These are phyloP conservation scores for Solanum bulbocastanum DNA, from an alignment of 257 asterid genomes.

Conservation along the genomic window DNA sequence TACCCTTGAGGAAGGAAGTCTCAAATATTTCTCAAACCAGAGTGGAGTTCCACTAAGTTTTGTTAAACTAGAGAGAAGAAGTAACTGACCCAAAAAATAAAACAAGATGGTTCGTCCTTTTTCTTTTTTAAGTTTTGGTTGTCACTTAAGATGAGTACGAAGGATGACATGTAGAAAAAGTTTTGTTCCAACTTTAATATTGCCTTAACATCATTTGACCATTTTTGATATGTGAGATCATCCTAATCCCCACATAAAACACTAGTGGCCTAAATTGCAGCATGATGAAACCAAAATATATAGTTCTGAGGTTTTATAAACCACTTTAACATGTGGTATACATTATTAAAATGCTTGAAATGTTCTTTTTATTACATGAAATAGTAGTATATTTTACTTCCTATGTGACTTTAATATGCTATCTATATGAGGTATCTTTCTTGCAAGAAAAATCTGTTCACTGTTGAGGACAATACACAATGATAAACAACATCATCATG, in stretches of 20 bases:
- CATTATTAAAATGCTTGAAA: neutral
- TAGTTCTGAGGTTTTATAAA: neutral
- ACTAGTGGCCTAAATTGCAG: neutral
- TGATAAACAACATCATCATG: neutral
- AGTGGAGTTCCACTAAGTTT: neutral
- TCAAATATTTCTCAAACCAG: neutral
- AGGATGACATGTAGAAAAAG: neutral
- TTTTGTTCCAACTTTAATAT: neutral
- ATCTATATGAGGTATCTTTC: neutral
- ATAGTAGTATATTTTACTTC: neutral
- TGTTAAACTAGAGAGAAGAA: neutral
- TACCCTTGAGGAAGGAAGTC: neutral
- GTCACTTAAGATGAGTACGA: neutral
- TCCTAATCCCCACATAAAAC: neutral
- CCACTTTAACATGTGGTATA: neutral
- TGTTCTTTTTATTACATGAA: neutral
- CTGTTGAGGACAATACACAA: neutral
- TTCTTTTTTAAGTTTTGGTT: neutral
- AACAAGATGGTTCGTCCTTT: neutral
- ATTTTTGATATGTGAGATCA: neutral
- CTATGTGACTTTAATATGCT: neutral
- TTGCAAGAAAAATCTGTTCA: neutral
- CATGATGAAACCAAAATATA: neutral
- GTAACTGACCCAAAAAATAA: neutral
- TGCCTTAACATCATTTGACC: neutral